Base-by-base conservation (phyloP, 2,329 filamentous ascomycete species). In the Pseudogymnoascus sp. region DNA sequence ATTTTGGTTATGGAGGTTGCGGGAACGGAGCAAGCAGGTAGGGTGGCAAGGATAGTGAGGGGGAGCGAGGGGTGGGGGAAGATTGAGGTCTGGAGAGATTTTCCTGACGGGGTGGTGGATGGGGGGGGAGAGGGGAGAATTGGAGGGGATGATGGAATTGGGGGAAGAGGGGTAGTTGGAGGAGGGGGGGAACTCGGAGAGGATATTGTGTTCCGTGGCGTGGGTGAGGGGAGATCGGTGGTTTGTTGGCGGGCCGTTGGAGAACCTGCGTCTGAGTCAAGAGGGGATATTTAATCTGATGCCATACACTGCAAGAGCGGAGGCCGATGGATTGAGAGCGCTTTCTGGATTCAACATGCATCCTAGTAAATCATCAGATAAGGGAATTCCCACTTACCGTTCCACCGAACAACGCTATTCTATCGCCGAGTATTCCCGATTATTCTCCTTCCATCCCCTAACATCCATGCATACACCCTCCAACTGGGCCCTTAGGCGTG, bases 71-170 rank as follows among this genome's bases (percentile, higher is more conserved):
- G 63, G n/a, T 60, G 63, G 9, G 64, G 61, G 11, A 66, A 64
- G 21, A 73, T 87, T 1, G 87, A 92, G 73, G 79, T 93, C 4
- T 93, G 90, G 90, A 77, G 88, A 62, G 90, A 93, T 71, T 83
- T 80, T 73, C 86, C 85, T 0, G 80, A 82, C 68, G 62, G 75
- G 45, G 65, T 12, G 14, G 45, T 18, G 2, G 25, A 8, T 33
- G 25, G 18, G n/a, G 45, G 4, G 1, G 45, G 25, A 16, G 45
- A 52, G 45, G 45, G 9, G n/a, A 12, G 7, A 11, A 11, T 31
- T 52, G 45, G 45, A n/a, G 41, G n/a, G 25, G 11, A 43, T 43
- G 21, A 45, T 21, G 41, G 18, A 23, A 43, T 21, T 43, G 16
- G 9, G 41, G 41, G 18, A 23, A 45, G 41, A 45, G 43, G 43